Percentiles rank a stretch among this genome's conserved stretches.
These are phyloP conservation scores for Cordyceps fumosorosea DNA, from an alignment of 2,329 filamentous ascomycete genomes.

Conservation along the genomic window DNA sequence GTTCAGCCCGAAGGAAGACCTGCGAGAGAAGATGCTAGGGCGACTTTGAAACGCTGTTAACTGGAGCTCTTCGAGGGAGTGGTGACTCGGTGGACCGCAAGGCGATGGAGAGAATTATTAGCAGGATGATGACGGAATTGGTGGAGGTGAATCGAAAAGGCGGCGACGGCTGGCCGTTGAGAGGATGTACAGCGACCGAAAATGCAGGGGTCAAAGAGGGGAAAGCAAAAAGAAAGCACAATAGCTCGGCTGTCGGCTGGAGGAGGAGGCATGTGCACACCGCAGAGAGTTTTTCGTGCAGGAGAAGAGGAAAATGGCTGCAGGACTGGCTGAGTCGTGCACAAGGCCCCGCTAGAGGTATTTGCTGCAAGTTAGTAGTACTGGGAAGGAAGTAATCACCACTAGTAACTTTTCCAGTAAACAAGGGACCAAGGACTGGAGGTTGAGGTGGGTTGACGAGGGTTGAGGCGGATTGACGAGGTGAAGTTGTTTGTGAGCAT, in stretches of 20 bases:
- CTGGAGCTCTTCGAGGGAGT: no score
- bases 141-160: background rate
- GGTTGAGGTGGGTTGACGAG: background rate
- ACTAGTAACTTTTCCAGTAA: no score
- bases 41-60: no score
- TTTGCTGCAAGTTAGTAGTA: no score
- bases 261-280: background rate
- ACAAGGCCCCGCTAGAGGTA: background rate
- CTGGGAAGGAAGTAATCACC: no score
- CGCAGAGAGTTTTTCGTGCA: no score
- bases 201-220: background rate
- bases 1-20: no score
- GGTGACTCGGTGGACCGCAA: background rate
- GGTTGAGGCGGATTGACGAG: background rate
- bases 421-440: background rate
- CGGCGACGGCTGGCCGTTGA: background rate
- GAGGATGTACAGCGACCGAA: background rate
- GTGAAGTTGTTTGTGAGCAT: background rate
- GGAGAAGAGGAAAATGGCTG: background rate
- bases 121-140: background rate
- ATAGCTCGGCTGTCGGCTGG: conserved; percentile 2
- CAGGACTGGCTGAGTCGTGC: background rate
- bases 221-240: background rate
- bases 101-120: background rate
- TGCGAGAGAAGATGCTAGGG: no score